Percentiles rank a stretch among this genome's conserved stretches.
Conservation (phyloP, 768 basidiomycete genomes). For the Gelatoporia subvermispora region DNA sequence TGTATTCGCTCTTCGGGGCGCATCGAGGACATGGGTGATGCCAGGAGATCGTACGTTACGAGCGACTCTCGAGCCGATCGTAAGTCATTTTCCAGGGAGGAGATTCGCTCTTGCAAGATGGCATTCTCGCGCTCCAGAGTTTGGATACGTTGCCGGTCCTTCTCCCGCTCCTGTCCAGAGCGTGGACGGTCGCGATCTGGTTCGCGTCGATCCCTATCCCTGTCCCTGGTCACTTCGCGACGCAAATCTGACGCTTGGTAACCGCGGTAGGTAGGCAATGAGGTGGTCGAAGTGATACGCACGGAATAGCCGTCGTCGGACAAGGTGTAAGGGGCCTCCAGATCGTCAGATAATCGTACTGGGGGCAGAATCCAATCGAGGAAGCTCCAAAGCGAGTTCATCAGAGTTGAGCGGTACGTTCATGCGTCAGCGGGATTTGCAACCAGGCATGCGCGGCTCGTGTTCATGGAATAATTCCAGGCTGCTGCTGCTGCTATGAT, state of each 20-base stretch:
- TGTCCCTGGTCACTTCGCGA: conserved; percentile 12
- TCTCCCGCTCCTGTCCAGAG: conserved; percentile 13
- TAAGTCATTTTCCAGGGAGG: conserved; percentile 17
- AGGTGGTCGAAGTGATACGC: conserved; percentile 6
- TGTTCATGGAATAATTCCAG: no score
- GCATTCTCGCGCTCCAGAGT: conserved; percentile 23
- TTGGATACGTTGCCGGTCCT: conserved; percentile 14
- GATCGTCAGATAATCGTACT: conserved; percentile 26
- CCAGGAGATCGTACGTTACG: conserved; percentile 11
- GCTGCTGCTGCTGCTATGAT: no score
- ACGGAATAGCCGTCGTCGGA: conserved; percentile 12
- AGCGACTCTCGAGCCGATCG: conserved; percentile 12
- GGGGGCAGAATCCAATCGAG: conserved; percentile 26
- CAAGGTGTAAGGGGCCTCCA: conserved; percentile 17
- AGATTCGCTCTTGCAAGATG: conserved; percentile 6
- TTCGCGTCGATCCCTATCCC: conserved; percentile 11
- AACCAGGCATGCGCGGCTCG: conserved; percentile 9
- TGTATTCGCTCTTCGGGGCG: conserved; percentile 3
- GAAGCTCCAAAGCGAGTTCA: conserved; percentile 26
- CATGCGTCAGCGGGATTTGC: conserved; percentile 13
- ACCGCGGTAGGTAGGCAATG: conserved; percentile 5
- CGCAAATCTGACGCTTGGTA: conserved; percentile 1
- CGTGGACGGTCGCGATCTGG: conserved; percentile 4
- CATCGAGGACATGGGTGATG: conserved; percentile 11
- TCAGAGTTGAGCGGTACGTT: conserved; percentile 11